Evolutionary conservation across 2,329 filamentous ascomycete genomes (phyloP).

Genomic region (Fusarium sarcochroum): DNA sequence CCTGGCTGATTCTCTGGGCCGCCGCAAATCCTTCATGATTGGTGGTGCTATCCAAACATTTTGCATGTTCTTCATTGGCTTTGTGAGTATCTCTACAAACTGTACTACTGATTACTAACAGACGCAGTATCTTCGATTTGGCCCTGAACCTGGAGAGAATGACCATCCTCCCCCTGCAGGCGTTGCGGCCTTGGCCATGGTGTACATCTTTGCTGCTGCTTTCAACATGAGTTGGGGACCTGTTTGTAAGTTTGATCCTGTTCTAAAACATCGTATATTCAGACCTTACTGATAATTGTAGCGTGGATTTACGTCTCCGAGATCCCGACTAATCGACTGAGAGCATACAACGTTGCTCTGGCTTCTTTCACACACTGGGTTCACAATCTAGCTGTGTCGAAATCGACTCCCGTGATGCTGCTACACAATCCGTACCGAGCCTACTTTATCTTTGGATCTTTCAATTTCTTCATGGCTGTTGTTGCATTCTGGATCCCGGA

Average conservation of each 20-base stretch:
- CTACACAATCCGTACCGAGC: conserved; percentile 59
- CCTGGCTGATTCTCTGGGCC: conserved; percentile 74
- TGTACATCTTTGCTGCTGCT: conserved; percentile 74
- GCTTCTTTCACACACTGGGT: conserved; percentile 75
- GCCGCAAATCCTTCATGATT: conserved; percentile 57
- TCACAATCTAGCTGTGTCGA: conserved; percentile 74
- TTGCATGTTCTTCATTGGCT: conserved; percentile 72
- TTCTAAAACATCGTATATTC: fast-evolving
- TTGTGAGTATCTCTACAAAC: conserved; percentile 46
- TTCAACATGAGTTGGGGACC: conserved; percentile 76
- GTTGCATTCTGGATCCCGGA: conserved; percentile 64
- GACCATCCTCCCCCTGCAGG: conserved; percentile 58
- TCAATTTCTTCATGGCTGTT: conserved; percentile 70
- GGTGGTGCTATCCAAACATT: conserved; percentile 47
- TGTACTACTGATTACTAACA: background rate
- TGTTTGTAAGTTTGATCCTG: conserved; percentile 64
- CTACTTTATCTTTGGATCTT: conserved; percentile 71
- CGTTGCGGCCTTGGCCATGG: conserved; percentile 69
- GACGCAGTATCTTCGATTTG: conserved; percentile 65
- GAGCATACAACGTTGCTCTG: conserved; percentile 71
- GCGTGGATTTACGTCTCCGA: conserved; percentile 67
- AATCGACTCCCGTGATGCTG: conserved; percentile 73
- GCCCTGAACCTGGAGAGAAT: conserved; percentile 51
- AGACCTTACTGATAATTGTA: background rate
- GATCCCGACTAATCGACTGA: conserved; percentile 71